Evolutionary conservation across 768 basidiomycete genomes (phyloP), one percentile per base, ranked within the genome.

Genomic region (Leccinum subgranulosum): DNA sequence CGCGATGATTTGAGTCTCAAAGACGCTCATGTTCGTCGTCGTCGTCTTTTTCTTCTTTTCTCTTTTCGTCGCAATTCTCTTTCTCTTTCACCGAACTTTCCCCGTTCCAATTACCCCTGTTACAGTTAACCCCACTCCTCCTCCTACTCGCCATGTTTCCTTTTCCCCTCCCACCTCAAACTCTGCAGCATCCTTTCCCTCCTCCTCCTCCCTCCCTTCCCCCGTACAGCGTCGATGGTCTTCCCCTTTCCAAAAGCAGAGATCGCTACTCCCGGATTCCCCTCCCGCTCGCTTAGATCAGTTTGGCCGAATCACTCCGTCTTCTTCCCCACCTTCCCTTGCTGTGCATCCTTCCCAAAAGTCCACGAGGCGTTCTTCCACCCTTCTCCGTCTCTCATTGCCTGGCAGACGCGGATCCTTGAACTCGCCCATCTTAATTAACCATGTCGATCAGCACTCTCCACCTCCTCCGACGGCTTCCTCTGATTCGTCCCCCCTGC

Each of bases 111-210:
- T 17, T 7, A 48, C 41, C 19, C 5, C 49, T 19, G 6, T 10
- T 23, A 23, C 23, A 23, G 2, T 23, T 29, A 17, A 23, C 8
- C n/a, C 51, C 41, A 0, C 21, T 3, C 12, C 27, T 9, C 6
- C 34, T 2, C 39, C 5, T 3, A 34, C 60, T 2, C 67, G 59
- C 33, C 64, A 60, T 43, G 66, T 64, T 50, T 67, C 64, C 6
- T 64, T 63, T 6, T 49, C 60, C 34, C 36, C 56, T 1, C 3
- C 9, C 31, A 12, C 10, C 5, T 9, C 50, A 7, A 9, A 34
- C 33, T 2, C 48, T 14, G 11, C 31, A 6, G 11, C 31, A 14
- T 33, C 31, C 17, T 17, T 39, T 39, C 36, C 17, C 17, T 17
- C 36, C 1, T 36, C 36, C 9, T 10, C 7, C 25, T 36, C 55